Base-by-base conservation (phyloP, 1,284 basidiomycete species). In the Termitomyces sp. region DNA sequence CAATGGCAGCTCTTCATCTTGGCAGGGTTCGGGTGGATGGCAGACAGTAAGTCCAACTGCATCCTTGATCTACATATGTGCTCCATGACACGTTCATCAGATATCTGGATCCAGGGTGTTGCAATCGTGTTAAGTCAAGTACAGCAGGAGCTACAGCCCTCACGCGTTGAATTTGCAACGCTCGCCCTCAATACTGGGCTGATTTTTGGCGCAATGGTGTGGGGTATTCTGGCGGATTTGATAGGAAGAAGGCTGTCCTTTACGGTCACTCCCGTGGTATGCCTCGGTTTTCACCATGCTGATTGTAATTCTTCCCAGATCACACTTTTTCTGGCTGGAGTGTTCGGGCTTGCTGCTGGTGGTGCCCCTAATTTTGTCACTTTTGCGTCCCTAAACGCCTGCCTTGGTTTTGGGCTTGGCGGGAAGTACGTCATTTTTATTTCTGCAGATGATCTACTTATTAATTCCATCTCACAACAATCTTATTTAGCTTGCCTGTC, bases 301-400 rank as follows among this genome's bases (percentile, higher is more conserved):
- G 3, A 24, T 24, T 24, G 21, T 41, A 24, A 5, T 18, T n/a
- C 5, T 30, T 37, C n/a, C 10, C 40, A 68, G 67, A 74, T 75
- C 10, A 84, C 84, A 0, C 68, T 86, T 16, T 77, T 84, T 61
- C 66, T 86, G 46, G 72, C 72, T 19, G 80, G 79, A 28, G 64
- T 82, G 0, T 85, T 85, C 58, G 83, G 81, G 14, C 69, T 84
- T 47, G 77, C 77, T 0, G 74, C 80, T 1, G 84, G 80, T n/a
- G 79, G 72, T 1, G 72, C 80, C 10, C 68, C 72, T 5, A 80
- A 74, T 61, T 84, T 84, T 61, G 67, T 73, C 28, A 65, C 71
- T 0, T 69, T 83, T 48, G 77, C 75, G 21, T 69, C 74, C 10
- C 68, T 84, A 50, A 68, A 80, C 11, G 76, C 76, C 7, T 76